phyloP scores from a whole-genome alignment of 768 basidiomycete genomes.

The Rhizopogon sp. region DNA sequence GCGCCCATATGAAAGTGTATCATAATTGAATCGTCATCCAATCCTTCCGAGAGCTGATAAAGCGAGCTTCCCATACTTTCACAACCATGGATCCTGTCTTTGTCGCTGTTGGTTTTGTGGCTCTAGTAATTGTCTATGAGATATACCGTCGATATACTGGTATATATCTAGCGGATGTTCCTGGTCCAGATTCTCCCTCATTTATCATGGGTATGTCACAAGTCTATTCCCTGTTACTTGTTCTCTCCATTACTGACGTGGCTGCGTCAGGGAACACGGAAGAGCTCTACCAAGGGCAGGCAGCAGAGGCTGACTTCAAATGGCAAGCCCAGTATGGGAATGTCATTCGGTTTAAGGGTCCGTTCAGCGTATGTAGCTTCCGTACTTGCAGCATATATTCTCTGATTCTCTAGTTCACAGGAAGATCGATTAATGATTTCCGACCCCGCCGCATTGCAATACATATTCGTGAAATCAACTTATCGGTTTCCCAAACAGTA shows the following conservation, averaged over 20 bases:
- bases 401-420: conserved; percentile 17
- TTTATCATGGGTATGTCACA: conserved; percentile 13
- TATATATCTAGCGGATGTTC: conserved; percentile 11
- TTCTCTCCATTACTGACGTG: conserved; percentile 18
- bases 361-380: conserved; percentile 17
- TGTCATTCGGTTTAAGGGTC: conserved; percentile 22
- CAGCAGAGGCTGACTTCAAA: conserved; percentile 20
- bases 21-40: conserved; percentile 10
- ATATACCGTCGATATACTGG: conserved; percentile 2
- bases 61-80: neutral
- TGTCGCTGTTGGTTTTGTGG: neutral
- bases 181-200: conserved; percentile 16
- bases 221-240: neutral
- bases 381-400: conserved; percentile 2
- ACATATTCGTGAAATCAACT: conserved; percentile 36
- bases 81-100: conserved; percentile 8
- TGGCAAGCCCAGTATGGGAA: conserved; percentile 27
- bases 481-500: conserved; percentile 37
- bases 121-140: conserved; percentile 4
- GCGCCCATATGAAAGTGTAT: too few species aligned
- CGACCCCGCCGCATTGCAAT: conserved; percentile 41
- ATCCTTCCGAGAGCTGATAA: conserved; percentile 2
- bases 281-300: conserved; percentile 23
- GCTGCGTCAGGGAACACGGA: conserved; percentile 18
- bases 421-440: conserved; percentile 41